Base-by-base conservation (phyloP, 164 flowering plant genomes). In the Macadamia tetraphylla region DNA sequence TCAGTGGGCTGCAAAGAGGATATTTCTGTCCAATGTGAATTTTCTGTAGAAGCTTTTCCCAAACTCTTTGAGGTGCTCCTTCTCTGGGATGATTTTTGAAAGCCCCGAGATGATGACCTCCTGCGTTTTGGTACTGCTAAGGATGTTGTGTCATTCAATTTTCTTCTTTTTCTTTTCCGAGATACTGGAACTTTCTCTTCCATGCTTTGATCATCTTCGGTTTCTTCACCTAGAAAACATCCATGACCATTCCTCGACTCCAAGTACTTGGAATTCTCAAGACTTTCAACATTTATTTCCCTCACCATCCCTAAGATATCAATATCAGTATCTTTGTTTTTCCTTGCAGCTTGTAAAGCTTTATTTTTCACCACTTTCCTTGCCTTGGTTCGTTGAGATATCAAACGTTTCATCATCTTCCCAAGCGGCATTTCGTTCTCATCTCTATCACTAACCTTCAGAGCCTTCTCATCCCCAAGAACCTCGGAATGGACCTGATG, bases 231-330 rank as follows among this genome's bases (percentile, higher is more conserved):
- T 15, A 71, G 73, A 67, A 58, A 67, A 69, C 69, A 30, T 64
- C 71, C 84, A 76, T 79, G 83, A 51, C 88, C 87, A 74, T 88
- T 89, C 74, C 81, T 82, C 64, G 88, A 63, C 67, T 81, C 86
- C 74, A 80, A 72, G 70, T 83, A 81, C 68, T 60, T 70, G 53
- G 81, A 58, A 13, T 63, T 64, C 17, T 75, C 88, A 55, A 79
- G n/a, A 74, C 62, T 77, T 72, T 86, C 91, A 70, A 86, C 64
- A 76, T 90, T 88, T 73, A 92, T 90, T 78, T 90, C 90, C 82
- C 89, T 85, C 67, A 90, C 90, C 90, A 90, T 81, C 74, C 87
- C 84, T 78, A 92, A 73, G 63, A 92, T 81, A 78, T 94, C 98
- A 80, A 82, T 72, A 71, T 86, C 87, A 67, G 76, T 81, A 69